Base-by-base conservation (phyloP, 2,329 filamentous ascomycete genomes). In the Ascochyta rabiei region DNA sequence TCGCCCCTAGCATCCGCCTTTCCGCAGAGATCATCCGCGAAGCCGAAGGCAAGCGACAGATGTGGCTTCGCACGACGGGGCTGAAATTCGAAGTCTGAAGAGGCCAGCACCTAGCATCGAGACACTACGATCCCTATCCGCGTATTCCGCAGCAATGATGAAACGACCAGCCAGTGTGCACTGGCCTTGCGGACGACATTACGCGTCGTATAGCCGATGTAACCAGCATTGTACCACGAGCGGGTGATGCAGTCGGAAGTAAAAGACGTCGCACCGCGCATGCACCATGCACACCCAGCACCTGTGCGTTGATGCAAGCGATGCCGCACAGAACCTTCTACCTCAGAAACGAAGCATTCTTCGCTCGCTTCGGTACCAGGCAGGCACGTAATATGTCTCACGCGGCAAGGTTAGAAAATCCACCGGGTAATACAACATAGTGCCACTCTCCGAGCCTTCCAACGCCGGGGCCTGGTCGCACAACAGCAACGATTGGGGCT, bases 21-120 rank as follows among this genome's bases (percentile, higher is more conserved):
- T 87, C 88, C n/a, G 86, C 88, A 19, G 90, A 93, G 69, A 91
- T 93, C 56, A 85, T 93, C 68, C 86, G 88, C 53, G 90, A 93
- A 72, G 90, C 90, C 7, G 90, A 79, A 72, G 84, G 86, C 64
- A 84, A 89, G 62, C 81, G 90, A 62, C 86, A 88, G 66, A 81
- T 84, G 57, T 86, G 86, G 74, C 77, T 77, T 16, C 69, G 73
- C 13, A 75, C 73, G 26, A 72, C 76, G 48, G 76, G 76, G 43
- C 63, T 74, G 16, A 74, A 74, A 44, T 73, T 73, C 34, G 70
- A 72, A 33, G 56, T 65, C 18, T 78, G 75, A 73, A 42, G 3
- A 24, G 9, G 4, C 13, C 41, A n/a, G 24, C 26, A 2, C 3
- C 18, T 19, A 16, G n/a, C 21, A 16, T 9, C 18, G 24, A 51